These are phyloP conservation scores for Syncephalis fuscata DNA, from an alignment of 371 early-diverging fungal species.

Conservation along the genomic window DNA sequence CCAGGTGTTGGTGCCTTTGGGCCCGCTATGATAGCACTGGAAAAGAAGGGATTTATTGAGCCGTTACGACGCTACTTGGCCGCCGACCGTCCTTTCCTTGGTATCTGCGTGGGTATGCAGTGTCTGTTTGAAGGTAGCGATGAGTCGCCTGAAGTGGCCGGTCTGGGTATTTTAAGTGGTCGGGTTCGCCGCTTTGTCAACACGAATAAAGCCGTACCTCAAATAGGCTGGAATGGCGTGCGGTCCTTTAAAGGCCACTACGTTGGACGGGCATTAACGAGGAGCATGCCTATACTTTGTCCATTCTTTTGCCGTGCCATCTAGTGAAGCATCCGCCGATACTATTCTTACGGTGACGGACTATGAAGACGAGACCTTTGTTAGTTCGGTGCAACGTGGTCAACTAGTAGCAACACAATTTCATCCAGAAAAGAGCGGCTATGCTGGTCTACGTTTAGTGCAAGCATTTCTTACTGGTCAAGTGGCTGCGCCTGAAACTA, in stretches of 20 bases:
- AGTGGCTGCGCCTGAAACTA: slow-evolving; percentile 4
- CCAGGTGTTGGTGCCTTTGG: slow-evolving; percentile 98
- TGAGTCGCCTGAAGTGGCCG: slow-evolving; percentile 63
- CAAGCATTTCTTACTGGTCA: slow-evolving; percentile 54
- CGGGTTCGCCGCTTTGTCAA: slow-evolving; percentile 47
- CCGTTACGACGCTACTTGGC: slow-evolving; percentile 69
- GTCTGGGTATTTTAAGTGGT: slow-evolving; percentile 74
- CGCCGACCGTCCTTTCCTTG: slow-evolving; percentile 82
- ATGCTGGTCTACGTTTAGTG: slow-evolving; percentile 67
- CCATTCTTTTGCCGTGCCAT: slow-evolving; percentile 82
- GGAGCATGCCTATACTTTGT: slow-evolving; percentile 80
- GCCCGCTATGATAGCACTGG: slow-evolving; percentile 66
- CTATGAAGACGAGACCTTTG: slow-evolving; percentile 74
- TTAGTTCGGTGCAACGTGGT: slow-evolving; percentile 62
- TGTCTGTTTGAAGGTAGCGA: slow-evolving; percentile 82
- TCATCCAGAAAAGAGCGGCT: slow-evolving; percentile 95
- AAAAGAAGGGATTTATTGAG: slow-evolving; percentile 54
- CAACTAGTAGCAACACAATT: slow-evolving; percentile 93
- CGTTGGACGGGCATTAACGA: slow-evolving; percentile 16
- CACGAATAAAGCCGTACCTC: slow-evolving; percentile 72
- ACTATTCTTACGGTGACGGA: slow-evolving; percentile 66
- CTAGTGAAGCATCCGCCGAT: slow-evolving; percentile 25
- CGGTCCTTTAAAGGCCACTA: slow-evolving; percentile 8
- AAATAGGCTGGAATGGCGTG: slow-evolving; percentile 91
- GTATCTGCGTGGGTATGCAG: slow-evolving; percentile 97